phyloP scores from a whole-genome alignment of 2,329 filamentous ascomycete species.

The Rutstroemia sp. region DNA sequence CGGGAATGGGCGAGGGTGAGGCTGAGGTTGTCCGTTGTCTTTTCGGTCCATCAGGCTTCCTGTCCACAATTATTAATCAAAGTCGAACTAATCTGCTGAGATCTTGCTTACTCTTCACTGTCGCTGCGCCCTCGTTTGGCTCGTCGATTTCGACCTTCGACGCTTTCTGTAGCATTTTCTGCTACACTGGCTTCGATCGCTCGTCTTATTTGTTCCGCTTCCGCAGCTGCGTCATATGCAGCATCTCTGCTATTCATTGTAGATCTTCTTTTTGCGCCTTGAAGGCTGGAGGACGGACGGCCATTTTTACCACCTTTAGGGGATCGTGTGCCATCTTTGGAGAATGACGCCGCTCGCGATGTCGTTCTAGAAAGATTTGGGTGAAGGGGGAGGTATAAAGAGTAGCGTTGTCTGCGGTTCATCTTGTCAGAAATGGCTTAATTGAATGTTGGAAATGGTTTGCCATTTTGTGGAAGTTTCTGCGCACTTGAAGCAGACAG shows the following conservation, averaged over 20 bases:
- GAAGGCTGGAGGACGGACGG: slow-evolving; percentile 37
- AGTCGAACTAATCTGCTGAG: not conserved
- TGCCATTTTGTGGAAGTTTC: slow-evolving; percentile 7
- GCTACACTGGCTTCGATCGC: slow-evolving; percentile 95
- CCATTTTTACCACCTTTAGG: slow-evolving; percentile 50
- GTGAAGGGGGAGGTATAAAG: slow-evolving; percentile 55
- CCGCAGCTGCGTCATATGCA: slow-evolving; percentile 63
- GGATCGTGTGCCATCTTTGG: slow-evolving; percentile 52
- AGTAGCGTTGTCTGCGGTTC: slow-evolving; percentile 52
- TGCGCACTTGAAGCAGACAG: slow-evolving; percentile 21
- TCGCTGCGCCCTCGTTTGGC: slow-evolving; percentile 82
- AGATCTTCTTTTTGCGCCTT: slow-evolving; percentile 65
- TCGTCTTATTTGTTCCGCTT: slow-evolving; percentile 79
- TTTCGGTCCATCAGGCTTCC: slow-evolving; percentile 65
- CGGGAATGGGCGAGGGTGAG: slow-evolving; percentile 53
- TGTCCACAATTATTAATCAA: slow-evolving; percentile 35
- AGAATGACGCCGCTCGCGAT: slow-evolving; percentile 57
- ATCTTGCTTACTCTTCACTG: slow-evolving; percentile 76
- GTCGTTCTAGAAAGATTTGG: slow-evolving; percentile 44
- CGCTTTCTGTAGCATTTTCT: slow-evolving; percentile 40
- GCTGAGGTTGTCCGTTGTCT: slow-evolving; percentile 76
- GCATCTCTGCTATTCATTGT: slow-evolving; percentile 97
- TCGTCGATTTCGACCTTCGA: slow-evolving; percentile 50
- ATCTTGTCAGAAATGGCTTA: slow-evolving; percentile 33
- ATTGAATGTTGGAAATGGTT: slow-evolving; percentile 8